Conservation (phyloP, 139 green algal species). For the Chlorokybus atmophyticus region DNA sequence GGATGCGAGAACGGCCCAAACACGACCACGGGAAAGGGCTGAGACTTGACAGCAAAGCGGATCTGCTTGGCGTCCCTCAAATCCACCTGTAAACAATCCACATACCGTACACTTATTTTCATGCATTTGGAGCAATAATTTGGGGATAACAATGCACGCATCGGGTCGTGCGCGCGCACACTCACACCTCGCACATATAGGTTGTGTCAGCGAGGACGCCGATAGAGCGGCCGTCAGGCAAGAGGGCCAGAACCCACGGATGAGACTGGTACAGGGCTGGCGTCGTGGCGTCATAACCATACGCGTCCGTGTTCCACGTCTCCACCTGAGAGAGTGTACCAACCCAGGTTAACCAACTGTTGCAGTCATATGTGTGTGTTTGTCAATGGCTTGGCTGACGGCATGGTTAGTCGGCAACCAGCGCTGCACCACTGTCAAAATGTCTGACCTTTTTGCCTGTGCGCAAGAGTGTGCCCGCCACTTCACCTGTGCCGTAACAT, state of each 20-base stretch:
- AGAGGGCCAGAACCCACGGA: slow-evolving; percentile 20
- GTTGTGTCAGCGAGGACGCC: slow-evolving; percentile 26
- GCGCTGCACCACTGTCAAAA: too few species aligned
- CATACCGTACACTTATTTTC: background rate
- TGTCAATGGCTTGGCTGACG: background rate
- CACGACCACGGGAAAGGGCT: slow-evolving; percentile 8
- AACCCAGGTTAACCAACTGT: background rate
- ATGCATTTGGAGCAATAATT: too few species aligned
- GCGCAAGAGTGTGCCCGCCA: slow-evolving; percentile 9
- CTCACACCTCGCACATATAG: slow-evolving; percentile 14
- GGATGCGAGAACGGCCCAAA: slow-evolving; percentile 5
- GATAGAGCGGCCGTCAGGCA: slow-evolving; percentile 12
- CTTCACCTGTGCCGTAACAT: slow-evolving; percentile 21
- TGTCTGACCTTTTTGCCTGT: slow-evolving; percentile 11
- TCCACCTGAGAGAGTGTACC: too few species aligned
- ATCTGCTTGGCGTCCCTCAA: slow-evolving; percentile 6
- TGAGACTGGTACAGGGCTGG: slow-evolving; percentile 23
- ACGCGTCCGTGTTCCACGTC: slow-evolving; percentile 24
- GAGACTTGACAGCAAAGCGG: background rate
- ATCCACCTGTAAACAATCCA: slow-evolving; percentile 11
- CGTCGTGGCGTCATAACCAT: slow-evolving; percentile 12
- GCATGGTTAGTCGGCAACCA: background rate
- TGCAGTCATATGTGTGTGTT: background rate
- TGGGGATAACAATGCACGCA: too few species aligned
- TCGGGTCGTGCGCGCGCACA: background rate